phyloP scores from a whole-genome alignment of 441 rosid species.

The Croton laevigatus region DNA sequence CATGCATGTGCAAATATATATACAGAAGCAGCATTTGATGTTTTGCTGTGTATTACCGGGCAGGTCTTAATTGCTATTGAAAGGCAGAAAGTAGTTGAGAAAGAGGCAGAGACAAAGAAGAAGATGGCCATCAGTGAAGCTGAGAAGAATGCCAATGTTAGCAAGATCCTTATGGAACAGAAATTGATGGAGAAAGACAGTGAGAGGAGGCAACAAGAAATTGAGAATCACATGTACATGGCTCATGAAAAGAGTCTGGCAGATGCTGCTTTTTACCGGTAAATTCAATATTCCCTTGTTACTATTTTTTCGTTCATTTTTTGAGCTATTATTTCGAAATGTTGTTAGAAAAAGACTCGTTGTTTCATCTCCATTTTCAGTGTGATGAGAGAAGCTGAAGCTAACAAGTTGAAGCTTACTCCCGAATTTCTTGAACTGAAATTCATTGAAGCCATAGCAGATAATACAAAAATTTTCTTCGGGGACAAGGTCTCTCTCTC shows the following conservation, averaged over 20 bases:
- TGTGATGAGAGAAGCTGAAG: conserved; percentile 80
- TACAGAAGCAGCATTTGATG: background rate
- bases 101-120: conserved; percentile 78
- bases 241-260: conserved; percentile 71
- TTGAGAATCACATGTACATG: conserved; percentile 74
- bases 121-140: conserved; percentile 93
- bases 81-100: conserved; percentile 78
- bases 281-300: conserved; percentile 13
- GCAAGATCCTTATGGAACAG: conserved; percentile 83
- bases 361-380: conserved; percentile 32
- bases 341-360: background rate
- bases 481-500: conserved; percentile 65
- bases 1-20: background rate
- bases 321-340: background rate
- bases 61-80: conserved; percentile 85
- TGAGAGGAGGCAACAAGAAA: conserved; percentile 68
- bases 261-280: conserved; percentile 80
- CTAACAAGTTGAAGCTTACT: conserved; percentile 83
- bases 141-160: conserved; percentile 74
- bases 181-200: conserved; percentile 84
- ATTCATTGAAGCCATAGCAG: conserved; percentile 80
- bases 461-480: conserved; percentile 81
- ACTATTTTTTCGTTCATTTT: background rate
- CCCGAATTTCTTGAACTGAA: conserved; percentile 79
- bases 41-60: background rate